Percentiles rank a stretch among this genome's conserved stretches.
Conservation (phyloP, 148 eudicot species). For the Euryodendron excelsum region DNA sequence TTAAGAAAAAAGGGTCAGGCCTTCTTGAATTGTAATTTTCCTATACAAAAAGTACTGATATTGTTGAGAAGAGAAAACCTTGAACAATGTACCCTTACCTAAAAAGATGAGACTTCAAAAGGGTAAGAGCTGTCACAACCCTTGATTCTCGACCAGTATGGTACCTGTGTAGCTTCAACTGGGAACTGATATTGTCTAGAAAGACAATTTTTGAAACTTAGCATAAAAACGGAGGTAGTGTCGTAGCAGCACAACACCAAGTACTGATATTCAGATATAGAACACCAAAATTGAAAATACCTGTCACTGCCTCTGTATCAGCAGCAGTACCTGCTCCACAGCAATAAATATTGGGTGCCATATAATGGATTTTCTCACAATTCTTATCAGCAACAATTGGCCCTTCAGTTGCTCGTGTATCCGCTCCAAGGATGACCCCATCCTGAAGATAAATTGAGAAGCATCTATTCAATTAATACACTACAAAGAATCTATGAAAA, state of each 20-base stretch:
- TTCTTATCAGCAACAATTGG: constrained; percentile 91
- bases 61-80: background rate
- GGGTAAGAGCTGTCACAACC: constrained; percentile 82
- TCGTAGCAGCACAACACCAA: background rate
- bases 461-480: background rate
- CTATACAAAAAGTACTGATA: background rate
- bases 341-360: constrained; percentile 96
- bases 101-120: constrained; percentile 82
- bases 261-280: background rate
- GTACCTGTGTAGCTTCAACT: constrained; percentile 80
- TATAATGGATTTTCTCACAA: constrained; percentile 91
- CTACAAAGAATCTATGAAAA: background rate
- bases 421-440: constrained; percentile 96
- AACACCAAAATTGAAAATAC: constrained; percentile 30
- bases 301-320: constrained; percentile 97
- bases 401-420: constrained; percentile 94
- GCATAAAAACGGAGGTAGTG: background rate
- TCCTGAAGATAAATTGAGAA: constrained; percentile 41
- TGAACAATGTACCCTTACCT: constrained; percentile 32
- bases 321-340: constrained; percentile 99
- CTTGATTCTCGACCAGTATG: constrained; percentile 92
- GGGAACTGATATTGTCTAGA: constrained; percentile 89
- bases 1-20: constrained; percentile 20
- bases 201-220: constrained; percentile 5
- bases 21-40: background rate